Conservation (phyloP, 257 asterid species). For the Nicotiana paniculata region DNA sequence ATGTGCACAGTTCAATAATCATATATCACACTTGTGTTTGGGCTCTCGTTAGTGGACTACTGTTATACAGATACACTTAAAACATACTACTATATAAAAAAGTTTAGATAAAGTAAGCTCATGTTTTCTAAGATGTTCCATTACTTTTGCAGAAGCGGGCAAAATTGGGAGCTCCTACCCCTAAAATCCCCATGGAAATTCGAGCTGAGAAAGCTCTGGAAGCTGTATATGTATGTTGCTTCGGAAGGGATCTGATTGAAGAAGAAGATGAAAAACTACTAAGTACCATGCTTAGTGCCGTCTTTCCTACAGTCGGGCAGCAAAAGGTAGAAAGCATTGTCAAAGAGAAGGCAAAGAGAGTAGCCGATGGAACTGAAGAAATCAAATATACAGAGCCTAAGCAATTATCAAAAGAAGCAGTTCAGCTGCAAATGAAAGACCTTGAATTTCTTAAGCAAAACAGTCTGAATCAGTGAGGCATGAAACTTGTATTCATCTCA, state of each 20-base stretch:
- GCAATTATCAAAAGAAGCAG: slow-evolving; percentile 85
- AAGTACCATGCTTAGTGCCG: slow-evolving; percentile 50
- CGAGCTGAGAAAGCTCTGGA: slow-evolving; percentile 94
- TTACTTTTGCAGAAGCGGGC: slow-evolving; percentile 51
- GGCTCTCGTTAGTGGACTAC: not conserved
- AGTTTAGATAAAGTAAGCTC: not conserved
- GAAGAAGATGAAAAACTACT: slow-evolving; percentile 69
- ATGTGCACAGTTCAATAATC: not conserved
- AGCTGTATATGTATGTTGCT: slow-evolving; percentile 72
- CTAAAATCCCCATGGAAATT: slow-evolving; percentile 66
- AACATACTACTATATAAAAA: not conserved
- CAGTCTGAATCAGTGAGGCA: slow-evolving; percentile 1
- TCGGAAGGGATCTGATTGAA: slow-evolving; percentile 58
- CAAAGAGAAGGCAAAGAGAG: slow-evolving; percentile 53
- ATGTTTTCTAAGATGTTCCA: not conserved
- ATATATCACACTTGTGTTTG: not conserved
- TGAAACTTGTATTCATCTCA: not conserved
- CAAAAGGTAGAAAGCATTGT: slow-evolving; percentile 47
- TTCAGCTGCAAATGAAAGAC: slow-evolving; percentile 84
- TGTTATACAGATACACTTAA: not conserved
- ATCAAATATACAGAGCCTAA: slow-evolving; percentile 46
- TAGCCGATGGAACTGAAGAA: slow-evolving; percentile 71
- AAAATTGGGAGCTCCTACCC: slow-evolving; percentile 37
- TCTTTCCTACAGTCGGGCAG: slow-evolving; percentile 62
- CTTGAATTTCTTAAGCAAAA: slow-evolving; percentile 61